Conservation (phyloP, 768 basidiomycete genomes). For the Lepiota subincarnata region DNA sequence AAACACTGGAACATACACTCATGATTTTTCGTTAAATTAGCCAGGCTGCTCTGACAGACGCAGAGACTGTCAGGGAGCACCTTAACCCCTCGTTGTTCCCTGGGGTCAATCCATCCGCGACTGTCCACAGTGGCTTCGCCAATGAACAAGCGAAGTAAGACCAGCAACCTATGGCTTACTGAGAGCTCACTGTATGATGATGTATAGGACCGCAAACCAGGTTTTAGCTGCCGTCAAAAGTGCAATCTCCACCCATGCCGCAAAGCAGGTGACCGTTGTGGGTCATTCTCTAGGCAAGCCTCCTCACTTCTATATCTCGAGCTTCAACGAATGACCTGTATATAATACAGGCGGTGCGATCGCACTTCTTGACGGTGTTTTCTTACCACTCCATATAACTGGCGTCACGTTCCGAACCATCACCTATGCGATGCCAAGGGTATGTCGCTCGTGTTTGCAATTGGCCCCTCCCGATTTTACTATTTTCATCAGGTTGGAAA, state of each 20-base stretch:
- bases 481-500: conserved; percentile 33
- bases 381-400: conserved; percentile 10
- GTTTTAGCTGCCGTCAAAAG: conserved; percentile 37
- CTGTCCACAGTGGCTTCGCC: conserved; percentile 42
- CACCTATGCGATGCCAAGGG: conserved; percentile 24
- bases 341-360: conserved; percentile 6
- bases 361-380: conserved; percentile 4
- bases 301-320: conserved; percentile 8
- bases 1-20: background rate
- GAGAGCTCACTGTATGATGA: background rate
- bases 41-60: conserved; percentile 35
- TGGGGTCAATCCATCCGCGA: conserved; percentile 32
- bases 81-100: conserved; percentile 40
- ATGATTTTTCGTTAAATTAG: conserved; percentile 18
- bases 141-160: conserved; percentile 36
- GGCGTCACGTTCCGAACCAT: conserved; percentile 10
- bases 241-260: conserved; percentile 27
- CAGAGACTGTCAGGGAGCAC: conserved; percentile 25
- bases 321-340: background rate
- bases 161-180: background rate
- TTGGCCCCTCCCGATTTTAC: background rate
- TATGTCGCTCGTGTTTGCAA: conserved; percentile 18
- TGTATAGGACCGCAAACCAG: conserved; percentile 32
- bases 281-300: conserved; percentile 40
- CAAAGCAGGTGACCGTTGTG: conserved; percentile 35